Percentiles rank a stretch among this genome's conserved stretches.
These are phyloP conservation scores for Acidiella bohemica DNA, from an alignment of 495 filamentous ascomycete genomes.

Conservation along the genomic window DNA sequence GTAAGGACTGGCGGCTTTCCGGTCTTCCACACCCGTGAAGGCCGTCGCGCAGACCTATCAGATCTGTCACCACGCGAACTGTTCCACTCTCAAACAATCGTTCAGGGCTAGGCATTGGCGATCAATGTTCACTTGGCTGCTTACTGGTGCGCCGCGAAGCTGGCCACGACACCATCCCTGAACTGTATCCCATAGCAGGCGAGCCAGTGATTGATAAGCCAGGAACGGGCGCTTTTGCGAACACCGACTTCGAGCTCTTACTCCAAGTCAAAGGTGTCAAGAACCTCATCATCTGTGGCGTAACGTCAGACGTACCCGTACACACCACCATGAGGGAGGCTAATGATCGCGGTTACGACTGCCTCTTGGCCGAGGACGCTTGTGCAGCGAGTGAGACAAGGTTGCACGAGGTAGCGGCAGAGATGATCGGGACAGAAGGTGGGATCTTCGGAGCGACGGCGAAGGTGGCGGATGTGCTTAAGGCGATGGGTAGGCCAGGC, in stretches of 20 bases:
- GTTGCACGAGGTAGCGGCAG: conserved; percentile 38
- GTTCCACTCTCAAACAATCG: conserved; percentile 42
- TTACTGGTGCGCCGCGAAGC: conserved; percentile 50
- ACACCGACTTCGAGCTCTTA: conserved; percentile 50
- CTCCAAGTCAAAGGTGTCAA: conserved; percentile 50
- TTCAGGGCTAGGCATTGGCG: conserved; percentile 43
- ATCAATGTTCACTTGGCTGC: conserved; percentile 46
- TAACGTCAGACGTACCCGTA: conserved; percentile 60
- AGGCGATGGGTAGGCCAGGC: too few relatives aligned
- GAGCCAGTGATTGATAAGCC: conserved; percentile 60
- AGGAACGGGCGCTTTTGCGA: conserved; percentile 49
- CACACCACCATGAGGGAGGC: conserved; percentile 56
- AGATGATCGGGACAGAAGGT: conserved; percentile 44
- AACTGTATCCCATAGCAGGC: conserved; percentile 39
- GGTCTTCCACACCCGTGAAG: conserved; percentile 55
- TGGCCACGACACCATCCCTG: conserved; percentile 49
- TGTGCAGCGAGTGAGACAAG: conserved; percentile 37
- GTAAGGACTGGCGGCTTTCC: conserved; percentile 32
- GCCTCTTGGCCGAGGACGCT: conserved; percentile 42
- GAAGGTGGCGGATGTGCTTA: conserved; percentile 40
- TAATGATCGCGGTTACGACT: conserved; percentile 63
- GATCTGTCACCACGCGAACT: conserved; percentile 44
- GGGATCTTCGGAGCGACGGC: conserved; percentile 45
- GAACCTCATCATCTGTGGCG: conserved; percentile 52
- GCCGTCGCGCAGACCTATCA: conserved; percentile 49